phyloP scores from a whole-genome alignment of 2,329 filamentous ascomycete genomes.

The Monilinia fructicola region DNA sequence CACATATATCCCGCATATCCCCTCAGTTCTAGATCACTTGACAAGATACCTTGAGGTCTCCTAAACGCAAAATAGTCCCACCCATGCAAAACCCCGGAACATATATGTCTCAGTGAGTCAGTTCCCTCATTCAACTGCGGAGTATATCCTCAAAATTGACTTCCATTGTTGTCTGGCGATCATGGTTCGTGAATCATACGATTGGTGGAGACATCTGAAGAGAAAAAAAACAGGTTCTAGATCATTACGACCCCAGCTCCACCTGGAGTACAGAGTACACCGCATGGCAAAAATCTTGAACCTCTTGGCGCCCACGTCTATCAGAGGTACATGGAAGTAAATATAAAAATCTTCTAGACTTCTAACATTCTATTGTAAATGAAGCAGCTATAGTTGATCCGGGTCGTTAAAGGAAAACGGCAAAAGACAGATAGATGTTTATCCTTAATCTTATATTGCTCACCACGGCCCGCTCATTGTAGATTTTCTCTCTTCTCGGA shows the following conservation, averaged over 20 bases:
- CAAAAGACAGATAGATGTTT: background rate
- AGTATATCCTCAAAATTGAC: slow-evolving; percentile 3
- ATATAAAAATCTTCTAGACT: background rate
- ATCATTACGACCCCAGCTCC: background rate
- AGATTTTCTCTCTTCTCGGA: background rate
- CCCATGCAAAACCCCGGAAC: background rate
- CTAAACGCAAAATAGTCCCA: background rate
- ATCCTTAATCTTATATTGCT: background rate
- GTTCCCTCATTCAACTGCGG: background rate
- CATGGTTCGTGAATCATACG: slow-evolving; percentile 2
- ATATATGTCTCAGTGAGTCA: background rate
- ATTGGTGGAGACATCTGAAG: background rate
- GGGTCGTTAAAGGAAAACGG: background rate
- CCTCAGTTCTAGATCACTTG: background rate
- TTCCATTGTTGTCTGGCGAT: background rate
- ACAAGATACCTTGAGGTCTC: background rate
- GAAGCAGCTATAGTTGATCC: background rate
- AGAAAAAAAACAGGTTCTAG: background rate
- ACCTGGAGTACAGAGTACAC: background rate
- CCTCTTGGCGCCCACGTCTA: background rate
- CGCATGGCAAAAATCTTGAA: background rate
- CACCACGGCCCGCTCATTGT: background rate
- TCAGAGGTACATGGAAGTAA: background rate
- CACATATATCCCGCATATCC: too few species aligned
- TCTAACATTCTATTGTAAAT: background rate